Base-by-base conservation (phyloP, 805 yeast genomes). In the Maudiozyma pseudohumilis region DNA sequence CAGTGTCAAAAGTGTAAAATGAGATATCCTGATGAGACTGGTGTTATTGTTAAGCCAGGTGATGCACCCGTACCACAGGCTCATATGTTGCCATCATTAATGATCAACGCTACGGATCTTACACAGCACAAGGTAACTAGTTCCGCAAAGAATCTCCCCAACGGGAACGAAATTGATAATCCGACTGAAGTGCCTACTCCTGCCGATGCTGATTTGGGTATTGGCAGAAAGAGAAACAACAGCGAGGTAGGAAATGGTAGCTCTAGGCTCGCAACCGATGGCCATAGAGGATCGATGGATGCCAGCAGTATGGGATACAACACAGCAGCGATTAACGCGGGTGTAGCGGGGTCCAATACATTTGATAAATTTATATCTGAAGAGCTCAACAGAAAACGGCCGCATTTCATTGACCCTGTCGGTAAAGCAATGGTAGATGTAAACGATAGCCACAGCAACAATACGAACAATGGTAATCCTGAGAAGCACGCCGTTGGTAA, bases 1-100 rank as follows among this genome's bases (percentile, higher is more conserved):
- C 73, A 76, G 42, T 92, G 97, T 56, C 65, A 69, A 2, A 80
- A 75, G 35, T 89, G 97, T 57, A 66, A 80, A 27, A 79, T 75
- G 43, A 52, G 62, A 36, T 53, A 53, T 32, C 47, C 45, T 22
- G 60, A 55, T 40, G 59, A 55, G n/a, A 53, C 52, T 7, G 57
- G 59, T 19, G 58, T 55, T n/a, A 46, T 55, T 7, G 51, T 54
- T 4, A 33, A 43, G 21, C 50, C 47, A 21, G 40, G 34, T 29
- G 48, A 45, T 24, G 27, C 28, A 21, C 37, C 45, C 9, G 52
- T 42, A 10, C 42, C 41, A 9, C 53, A 50, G 32, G 55, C 60
- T 2, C 57, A 47, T 39, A 53, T 53, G 59, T 33, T 50, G 31
- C 54, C 57, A 2, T 37, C 34, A 4, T 36, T 40, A 12, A 36